A percentile compares a stretch with the other conserved stretches of the same genome.
Conservation (phyloP, 129 eudicot genomes). For the Saposhnikovia divaricata region DNA sequence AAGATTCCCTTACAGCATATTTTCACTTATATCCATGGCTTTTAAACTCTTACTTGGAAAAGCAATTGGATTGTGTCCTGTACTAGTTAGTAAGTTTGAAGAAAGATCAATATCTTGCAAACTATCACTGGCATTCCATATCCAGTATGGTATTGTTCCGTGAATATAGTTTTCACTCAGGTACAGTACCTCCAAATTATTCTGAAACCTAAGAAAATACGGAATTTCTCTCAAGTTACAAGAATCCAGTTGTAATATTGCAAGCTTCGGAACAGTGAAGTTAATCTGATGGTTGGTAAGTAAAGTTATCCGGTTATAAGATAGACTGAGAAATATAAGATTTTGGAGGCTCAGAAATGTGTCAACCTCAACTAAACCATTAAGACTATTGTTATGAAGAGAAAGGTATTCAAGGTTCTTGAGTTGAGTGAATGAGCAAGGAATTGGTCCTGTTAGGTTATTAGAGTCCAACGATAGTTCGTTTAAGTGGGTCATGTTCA, state of each 20-base stretch:
- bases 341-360: slow-evolving; percentile 11
- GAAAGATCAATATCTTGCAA: not conserved
- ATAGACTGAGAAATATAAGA: not conserved
- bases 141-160: not conserved
- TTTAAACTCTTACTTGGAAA: not conserved
- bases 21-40: not conserved
- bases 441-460: slow-evolving; percentile 18
- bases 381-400: slow-evolving; percentile 6
- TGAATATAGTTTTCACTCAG: not conserved
- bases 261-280: not conserved
- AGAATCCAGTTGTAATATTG: no score
- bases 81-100: not conserved
- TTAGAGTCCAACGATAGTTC: rapidly evolving
- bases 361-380: slow-evolving; percentile 13
- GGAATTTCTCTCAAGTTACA: not conserved
- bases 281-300: slow-evolving; percentile 7
- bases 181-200: not conserved
- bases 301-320: slow-evolving; percentile 9
- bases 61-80: not conserved
- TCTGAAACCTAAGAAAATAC: not conserved
- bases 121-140: not conserved
- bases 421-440: slow-evolving; percentile 15
- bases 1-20: slow-evolving; percentile 1
- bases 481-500: slow-evolving; percentile 20
- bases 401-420: not conserved